Percentiles rank a stretch among this genome's conserved stretches.
Evolutionary conservation across 345 rosid genomes (phyloP).

Genomic region (Chamaenerion angustifolium): DNA sequence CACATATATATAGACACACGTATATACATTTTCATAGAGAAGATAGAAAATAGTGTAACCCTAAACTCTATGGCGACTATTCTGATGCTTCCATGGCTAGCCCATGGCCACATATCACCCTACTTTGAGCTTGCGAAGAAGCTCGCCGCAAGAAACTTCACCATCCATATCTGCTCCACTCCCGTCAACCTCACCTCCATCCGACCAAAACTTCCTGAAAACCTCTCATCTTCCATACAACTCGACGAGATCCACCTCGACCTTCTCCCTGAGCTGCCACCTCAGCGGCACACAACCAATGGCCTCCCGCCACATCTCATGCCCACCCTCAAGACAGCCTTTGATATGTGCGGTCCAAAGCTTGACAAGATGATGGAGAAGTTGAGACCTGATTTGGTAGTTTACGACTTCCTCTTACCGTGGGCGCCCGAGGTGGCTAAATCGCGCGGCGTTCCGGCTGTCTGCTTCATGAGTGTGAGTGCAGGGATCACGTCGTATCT

Average conservation of each 20-base stretch:
- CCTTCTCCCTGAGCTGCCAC: slow-evolving; percentile 26
- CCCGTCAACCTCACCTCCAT: slow-evolving; percentile 14
- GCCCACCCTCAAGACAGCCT: slow-evolving; percentile 17
- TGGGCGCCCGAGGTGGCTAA: slow-evolving; percentile 22
- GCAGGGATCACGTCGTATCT: not conserved
- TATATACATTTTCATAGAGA: too few relatives aligned
- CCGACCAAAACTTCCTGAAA: slow-evolving; percentile 6
- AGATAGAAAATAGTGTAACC: not conserved
- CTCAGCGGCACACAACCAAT: slow-evolving; percentile 29
- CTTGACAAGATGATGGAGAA: slow-evolving; percentile 11
- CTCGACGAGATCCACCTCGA: slow-evolving; percentile 25
- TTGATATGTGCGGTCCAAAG: slow-evolving; percentile 13
- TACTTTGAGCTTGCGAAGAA: slow-evolving; percentile 27
- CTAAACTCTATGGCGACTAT: slow-evolving; percentile 11
- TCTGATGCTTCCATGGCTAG: slow-evolving; percentile 38
- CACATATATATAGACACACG: too few relatives aligned
- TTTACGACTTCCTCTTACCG: slow-evolving; percentile 22
- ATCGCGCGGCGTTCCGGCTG: slow-evolving; percentile 15
- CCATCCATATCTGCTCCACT: slow-evolving; percentile 22
- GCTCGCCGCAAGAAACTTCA: slow-evolving; percentile 17
- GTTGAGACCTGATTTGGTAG: slow-evolving; percentile 16
- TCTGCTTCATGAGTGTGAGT: slow-evolving; percentile 7
- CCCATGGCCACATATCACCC: slow-evolving; percentile 31
- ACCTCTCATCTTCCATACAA: slow-evolving; percentile 13
- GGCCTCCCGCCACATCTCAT: slow-evolving; percentile 23